Base-by-base conservation (phyloP, 352 stramenopile species). In the Phytophthora pinifolia region DNA sequence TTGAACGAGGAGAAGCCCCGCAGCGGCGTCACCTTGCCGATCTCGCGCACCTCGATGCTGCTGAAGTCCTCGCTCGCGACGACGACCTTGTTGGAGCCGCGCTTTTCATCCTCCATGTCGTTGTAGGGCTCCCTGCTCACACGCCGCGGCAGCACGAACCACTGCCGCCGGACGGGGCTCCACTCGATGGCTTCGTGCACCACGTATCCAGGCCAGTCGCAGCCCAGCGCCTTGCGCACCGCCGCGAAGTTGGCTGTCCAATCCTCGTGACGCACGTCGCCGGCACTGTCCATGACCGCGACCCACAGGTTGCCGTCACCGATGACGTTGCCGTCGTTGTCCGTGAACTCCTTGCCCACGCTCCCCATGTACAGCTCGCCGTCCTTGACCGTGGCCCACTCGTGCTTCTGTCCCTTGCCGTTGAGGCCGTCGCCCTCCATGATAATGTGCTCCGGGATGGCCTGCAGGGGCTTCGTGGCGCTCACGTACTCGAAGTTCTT, bases 301-400 rank as follows among this genome's bases (percentile, higher is more conserved):
- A 99, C 84, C 97, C 97, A 99, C 18, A 99, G 73, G 73, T 99
- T 99, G 67, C 97, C 98, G 41, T 96, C 96, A 54, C 96, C 94
- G 13, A 96, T 78, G 60, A 99, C 83, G 22, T 81, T 83, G 46
- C 96, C 96, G 65, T 96, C 82, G 46, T 84, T 83, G 58, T 94
- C 82, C 0, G 90, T 98, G 63, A 92, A 98, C 68, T 98, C 92
- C 72, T 98, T 98, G 53, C 94, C 94, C 13, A 98, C 92, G 51
- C 83, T 98, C 37, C 97, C 97, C 71, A 99, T 96, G 55, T 96
- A 97, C n/a, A 99, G 76, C 68, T 98, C 89, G 31, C 83, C 94
- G 72, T 99, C 93, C 72, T 99, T 99, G 52, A 99, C 94, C 0
- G 97, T 99, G 4, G 96, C 92, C 97, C 97, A 99, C 77, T 99